Percentiles rank a stretch among this genome's conserved stretches.
Conservation (phyloP, 2,329 filamentous ascomycete genomes). For the Aspergillus floridensis region DNA sequence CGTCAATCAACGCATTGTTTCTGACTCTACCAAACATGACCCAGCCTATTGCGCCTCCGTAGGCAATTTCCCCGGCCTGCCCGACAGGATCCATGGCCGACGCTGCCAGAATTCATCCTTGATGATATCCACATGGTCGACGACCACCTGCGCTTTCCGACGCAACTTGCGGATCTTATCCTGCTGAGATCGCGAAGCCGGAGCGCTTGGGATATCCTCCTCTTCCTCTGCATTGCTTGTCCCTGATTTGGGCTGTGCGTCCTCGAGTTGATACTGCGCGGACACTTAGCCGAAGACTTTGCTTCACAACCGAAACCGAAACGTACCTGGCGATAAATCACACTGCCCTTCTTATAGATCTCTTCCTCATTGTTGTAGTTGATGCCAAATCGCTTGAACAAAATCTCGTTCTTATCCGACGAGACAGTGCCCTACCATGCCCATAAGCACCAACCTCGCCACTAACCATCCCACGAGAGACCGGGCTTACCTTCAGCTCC, state of each 20-base stretch:
- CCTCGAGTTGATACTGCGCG: conserved; percentile 66
- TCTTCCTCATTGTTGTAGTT: conserved; percentile 98
- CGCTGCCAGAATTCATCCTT: conserved; percentile 90
- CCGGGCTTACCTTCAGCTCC: conserved; percentile 62
- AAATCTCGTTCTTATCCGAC: conserved; percentile 90
- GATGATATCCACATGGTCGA: conserved; percentile 91
- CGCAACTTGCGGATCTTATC: conserved; percentile 81
- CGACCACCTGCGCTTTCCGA: conserved; percentile 73
- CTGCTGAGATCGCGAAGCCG: conserved; percentile 72
- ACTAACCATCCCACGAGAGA: neutral
- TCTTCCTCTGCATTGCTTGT: conserved; percentile 8
- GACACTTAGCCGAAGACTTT: conserved; percentile 4
- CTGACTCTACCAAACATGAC: neutral
- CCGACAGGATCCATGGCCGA: conserved; percentile 78
- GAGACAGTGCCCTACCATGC: conserved; percentile 69
- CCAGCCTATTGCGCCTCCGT: conserved; percentile 34
- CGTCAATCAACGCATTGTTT: conserved; percentile 5
- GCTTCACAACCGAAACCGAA: too few species aligned
- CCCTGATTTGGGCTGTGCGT: conserved; percentile 48
- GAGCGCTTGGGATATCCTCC: conserved; percentile 36
- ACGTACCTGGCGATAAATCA: conserved; percentile 74
- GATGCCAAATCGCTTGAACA: conserved; percentile 83
- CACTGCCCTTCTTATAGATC: conserved; percentile 89
- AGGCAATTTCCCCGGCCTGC: conserved; percentile 69
- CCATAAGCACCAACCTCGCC: neutral